A percentile compares a stretch with the other conserved stretches of the same genome.
Conservation (phyloP, 1,284 basidiomycete genomes). For the Irpex sp. region DNA sequence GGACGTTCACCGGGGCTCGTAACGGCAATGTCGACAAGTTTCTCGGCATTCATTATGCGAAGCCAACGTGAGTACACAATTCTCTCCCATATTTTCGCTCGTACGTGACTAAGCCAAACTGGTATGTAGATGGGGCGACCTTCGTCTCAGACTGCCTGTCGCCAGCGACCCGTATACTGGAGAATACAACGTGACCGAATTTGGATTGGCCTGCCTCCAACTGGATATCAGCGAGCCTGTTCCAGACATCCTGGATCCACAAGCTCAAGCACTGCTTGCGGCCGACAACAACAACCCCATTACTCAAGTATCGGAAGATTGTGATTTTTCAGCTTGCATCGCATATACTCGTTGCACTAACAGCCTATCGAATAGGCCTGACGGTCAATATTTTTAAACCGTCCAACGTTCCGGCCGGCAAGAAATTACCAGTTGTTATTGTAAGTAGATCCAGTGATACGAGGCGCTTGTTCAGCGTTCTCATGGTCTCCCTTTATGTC, state of each 20-base stretch:
- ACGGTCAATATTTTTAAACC: slow-evolving; percentile 9
- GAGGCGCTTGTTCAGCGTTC: too few relatives aligned
- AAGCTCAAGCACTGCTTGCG: neutral
- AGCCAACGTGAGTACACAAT: slow-evolving; percentile 19
- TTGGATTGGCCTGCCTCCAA: slow-evolving; percentile 48
- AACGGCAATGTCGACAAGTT: slow-evolving; percentile 19
- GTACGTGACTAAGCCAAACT: too few relatives aligned
- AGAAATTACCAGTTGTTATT: slow-evolving; percentile 1
- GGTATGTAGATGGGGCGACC: slow-evolving; percentile 10
- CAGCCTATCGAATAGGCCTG: neutral
- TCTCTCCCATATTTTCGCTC: neutral
- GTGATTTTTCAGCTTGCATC: neutral
- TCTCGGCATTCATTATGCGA: slow-evolving; percentile 22
- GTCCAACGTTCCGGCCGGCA: neutral
- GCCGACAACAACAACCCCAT: too few relatives aligned
- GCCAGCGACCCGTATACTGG: slow-evolving; percentile 37
- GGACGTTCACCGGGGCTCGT: slow-evolving; percentile 17
- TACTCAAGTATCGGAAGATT: neutral
- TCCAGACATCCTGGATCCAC: neutral
- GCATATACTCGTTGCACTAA: neutral
- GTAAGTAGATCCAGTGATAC: neutral
- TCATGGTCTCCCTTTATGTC: too few relatives aligned
- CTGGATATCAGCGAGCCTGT: slow-evolving; percentile 25
- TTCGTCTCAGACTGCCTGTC: slow-evolving; percentile 44
- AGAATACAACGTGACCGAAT: slow-evolving; percentile 35